Conservation (phyloP, 768 basidiomycete species). For the Leccinum barrowsii region DNA sequence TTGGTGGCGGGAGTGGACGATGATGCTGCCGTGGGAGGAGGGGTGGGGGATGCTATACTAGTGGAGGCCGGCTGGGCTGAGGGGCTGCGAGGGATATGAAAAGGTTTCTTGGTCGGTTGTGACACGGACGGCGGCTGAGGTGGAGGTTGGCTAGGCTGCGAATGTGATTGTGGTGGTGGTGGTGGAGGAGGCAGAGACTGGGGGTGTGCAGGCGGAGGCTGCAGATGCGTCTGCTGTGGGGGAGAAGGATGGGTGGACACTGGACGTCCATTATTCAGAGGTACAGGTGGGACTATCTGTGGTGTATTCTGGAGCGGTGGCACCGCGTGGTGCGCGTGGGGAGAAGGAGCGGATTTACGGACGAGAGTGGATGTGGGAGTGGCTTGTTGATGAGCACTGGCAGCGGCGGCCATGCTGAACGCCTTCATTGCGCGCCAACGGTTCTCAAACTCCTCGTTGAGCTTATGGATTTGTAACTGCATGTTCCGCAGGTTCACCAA, state of each 20-base stretch:
- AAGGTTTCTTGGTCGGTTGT: constrained; percentile 17
- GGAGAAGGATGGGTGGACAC: constrained; percentile 29
- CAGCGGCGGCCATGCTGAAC: constrained; percentile 2
- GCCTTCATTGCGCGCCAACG: constrained; percentile 26
- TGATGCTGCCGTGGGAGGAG: constrained; percentile 42
- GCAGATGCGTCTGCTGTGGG: constrained; percentile 7
- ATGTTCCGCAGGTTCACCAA: constrained; percentile 43
- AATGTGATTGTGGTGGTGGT: constrained; percentile 6
- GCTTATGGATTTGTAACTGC: constrained; percentile 39
- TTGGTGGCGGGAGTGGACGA: constrained; percentile 50
- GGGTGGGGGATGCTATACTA: constrained; percentile 34
- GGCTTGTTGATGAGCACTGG: constrained; percentile 6
- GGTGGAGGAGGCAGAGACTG: constrained; percentile 2
- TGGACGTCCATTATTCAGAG: constrained; percentile 27
- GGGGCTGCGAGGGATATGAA: constrained; percentile 22
- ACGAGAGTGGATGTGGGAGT: neutral
- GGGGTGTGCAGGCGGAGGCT: constrained; percentile 8
- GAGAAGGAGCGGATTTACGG: constrained; percentile 6
- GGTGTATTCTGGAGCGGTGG: constrained; percentile 18
- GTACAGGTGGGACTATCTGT: constrained; percentile 20
- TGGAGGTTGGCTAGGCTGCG: constrained; percentile 9
- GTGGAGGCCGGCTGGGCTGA: constrained; percentile 13
- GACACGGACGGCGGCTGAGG: constrained; percentile 4
- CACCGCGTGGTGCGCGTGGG: constrained; percentile 8
- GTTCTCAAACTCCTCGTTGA: constrained; percentile 39